These are phyloP conservation scores for Aeschynomene evenia DNA, from an alignment of 306 rosid genomes.

Conservation along the genomic window DNA sequence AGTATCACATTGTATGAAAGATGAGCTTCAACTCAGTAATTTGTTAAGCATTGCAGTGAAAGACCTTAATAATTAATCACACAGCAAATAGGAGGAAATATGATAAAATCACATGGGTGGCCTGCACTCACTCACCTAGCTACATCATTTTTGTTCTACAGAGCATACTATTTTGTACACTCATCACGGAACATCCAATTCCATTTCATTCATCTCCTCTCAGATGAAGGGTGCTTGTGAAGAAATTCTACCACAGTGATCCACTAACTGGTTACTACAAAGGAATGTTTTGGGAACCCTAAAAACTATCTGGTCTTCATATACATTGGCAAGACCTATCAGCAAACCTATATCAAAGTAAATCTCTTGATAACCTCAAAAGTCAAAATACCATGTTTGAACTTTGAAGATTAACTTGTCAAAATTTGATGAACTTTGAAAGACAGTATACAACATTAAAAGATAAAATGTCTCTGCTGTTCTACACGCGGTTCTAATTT, in stretches of 20 bases:
- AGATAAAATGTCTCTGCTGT: background rate
- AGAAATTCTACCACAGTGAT: background rate
- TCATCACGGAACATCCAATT: background rate
- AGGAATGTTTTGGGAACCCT: background rate
- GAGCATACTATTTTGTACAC: background rate
- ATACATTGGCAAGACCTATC: background rate
- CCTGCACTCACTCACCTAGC: background rate
- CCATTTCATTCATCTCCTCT: too few relatives aligned
- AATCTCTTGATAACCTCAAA: background rate
- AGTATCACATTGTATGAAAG: background rate
- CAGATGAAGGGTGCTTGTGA: background rate
- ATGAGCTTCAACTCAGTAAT: background rate
- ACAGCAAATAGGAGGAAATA: background rate
- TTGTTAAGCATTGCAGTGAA: background rate
- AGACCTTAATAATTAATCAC: background rate
- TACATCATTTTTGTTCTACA: background rate
- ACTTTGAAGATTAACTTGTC: too few relatives aligned
- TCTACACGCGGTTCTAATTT: conserved; percentile 7
- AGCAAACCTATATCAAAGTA: background rate
- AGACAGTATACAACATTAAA: too few relatives aligned
- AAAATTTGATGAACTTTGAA: too few relatives aligned
- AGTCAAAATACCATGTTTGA: too few relatives aligned
- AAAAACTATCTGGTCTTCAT: background rate
- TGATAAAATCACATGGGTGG: background rate
- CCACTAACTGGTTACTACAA: background rate